A percentile compares a stretch with the other conserved stretches of the same genome.
Evolutionary conservation across 2,329 filamentous ascomycete species (phyloP).

Genomic region (Westerdykella ornata): DNA sequence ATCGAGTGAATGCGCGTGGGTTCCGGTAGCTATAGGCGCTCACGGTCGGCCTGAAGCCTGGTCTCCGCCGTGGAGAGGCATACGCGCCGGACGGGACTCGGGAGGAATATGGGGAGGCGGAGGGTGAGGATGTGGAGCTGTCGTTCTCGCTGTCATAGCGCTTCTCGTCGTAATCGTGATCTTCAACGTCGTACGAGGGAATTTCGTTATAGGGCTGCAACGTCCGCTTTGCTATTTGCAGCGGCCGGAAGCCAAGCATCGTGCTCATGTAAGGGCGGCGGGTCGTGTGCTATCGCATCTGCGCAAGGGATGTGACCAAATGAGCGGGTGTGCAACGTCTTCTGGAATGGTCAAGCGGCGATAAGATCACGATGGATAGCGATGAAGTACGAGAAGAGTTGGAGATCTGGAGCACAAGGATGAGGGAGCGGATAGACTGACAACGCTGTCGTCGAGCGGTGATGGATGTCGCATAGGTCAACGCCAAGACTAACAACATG

Average conservation of each 20-base stretch:
- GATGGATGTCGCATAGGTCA: too few relatives aligned
- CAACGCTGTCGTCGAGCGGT: too few relatives aligned
- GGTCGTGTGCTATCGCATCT: too few relatives aligned
- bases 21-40: conserved; percentile 52
- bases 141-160: conserved; percentile 30
- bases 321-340: too few relatives aligned
- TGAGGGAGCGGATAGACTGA: too few relatives aligned
- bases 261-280: conserved; percentile 2
- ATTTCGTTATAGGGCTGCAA: conserved; percentile 27
- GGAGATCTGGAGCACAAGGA: too few relatives aligned
- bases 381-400: too few relatives aligned
- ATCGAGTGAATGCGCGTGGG: conserved; percentile 68
- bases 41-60: conserved; percentile 21
- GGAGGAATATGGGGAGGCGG: conserved; percentile 49
- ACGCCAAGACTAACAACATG: too few relatives aligned
- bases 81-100: conserved; percentile 40
- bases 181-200: conserved; percentile 25
- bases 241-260: conserved; percentile 35
- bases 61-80: conserved; percentile 26
- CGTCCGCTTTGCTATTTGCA: conserved; percentile 36
- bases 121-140: conserved; percentile 32
- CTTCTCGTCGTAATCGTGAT: conserved; percentile 37
- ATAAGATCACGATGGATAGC: too few relatives aligned
- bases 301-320: too few relatives aligned
- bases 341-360: too few relatives aligned